A percentile compares a stretch with the other conserved stretches of the same genome.
These are phyloP conservation scores for Syzygium aromaticum DNA, from an alignment of 345 rosid genomes.

Conservation along the genomic window DNA sequence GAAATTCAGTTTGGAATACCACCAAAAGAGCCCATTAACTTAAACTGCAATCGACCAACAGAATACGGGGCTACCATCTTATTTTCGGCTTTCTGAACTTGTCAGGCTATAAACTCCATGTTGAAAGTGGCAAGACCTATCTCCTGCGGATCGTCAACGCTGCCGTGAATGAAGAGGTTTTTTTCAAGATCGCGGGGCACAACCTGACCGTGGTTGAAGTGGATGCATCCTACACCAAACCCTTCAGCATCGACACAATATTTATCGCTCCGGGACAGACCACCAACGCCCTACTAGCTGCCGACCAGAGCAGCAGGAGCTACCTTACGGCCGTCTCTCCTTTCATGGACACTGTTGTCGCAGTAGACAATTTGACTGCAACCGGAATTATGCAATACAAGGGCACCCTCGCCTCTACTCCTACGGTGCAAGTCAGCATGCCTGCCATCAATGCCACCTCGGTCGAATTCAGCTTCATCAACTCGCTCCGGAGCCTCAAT, in stretches of 20 bases:
- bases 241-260: conserved; percentile 37
- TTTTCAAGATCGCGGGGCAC: conserved; percentile 62
- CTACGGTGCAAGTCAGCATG: conserved; percentile 21
- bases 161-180: conserved; percentile 68
- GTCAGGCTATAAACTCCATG: conserved; percentile 41
- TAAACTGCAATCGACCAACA: background rate
- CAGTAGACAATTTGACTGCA: conserved; percentile 44
- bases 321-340: conserved; percentile 56
- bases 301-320: conserved; percentile 30
- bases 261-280: conserved; percentile 76
- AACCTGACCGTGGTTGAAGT: conserved; percentile 59
- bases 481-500: conserved; percentile 52
- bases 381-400: conserved; percentile 39
- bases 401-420: conserved; percentile 20
- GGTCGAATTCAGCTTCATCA: conserved; percentile 18
- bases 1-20: background rate
- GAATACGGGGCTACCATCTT: background rate
- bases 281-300: conserved; percentile 50
- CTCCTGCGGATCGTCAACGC: conserved; percentile 60
- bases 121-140: conserved; percentile 47
- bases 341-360: conserved; percentile 64
- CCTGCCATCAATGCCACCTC: conserved; percentile 61
- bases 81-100: background rate
- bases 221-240: conserved; percentile 56
- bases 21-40: background rate